These are phyloP conservation scores for Ceratobasidium sp. DNA, from an alignment of 1,284 basidiomycete genomes.

Conservation along the genomic window DNA sequence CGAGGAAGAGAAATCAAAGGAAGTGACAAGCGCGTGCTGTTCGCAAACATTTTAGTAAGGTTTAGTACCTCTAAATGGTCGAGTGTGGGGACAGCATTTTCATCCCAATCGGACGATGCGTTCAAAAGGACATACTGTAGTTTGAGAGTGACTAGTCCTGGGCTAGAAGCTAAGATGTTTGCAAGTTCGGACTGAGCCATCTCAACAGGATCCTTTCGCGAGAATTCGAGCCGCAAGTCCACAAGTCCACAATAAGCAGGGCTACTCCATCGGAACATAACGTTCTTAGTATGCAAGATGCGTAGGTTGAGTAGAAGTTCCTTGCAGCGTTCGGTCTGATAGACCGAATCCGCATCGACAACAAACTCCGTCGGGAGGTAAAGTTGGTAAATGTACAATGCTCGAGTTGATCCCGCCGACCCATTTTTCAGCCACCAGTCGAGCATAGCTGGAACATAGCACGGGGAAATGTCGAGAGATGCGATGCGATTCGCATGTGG, in stretches of 20 bases:
- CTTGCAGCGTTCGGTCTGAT: background rate
- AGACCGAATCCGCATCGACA: background rate
- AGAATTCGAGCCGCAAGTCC: background rate
- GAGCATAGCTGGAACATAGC: background rate
- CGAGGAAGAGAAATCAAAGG: slow-evolving; percentile 1
- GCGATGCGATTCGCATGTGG: background rate
- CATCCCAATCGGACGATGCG: background rate
- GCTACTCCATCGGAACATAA: background rate
- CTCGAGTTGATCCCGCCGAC: background rate
- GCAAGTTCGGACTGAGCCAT: background rate
- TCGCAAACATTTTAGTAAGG: background rate
- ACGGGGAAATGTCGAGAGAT: background rate
- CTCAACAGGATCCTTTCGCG: no score
- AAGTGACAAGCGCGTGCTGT: background rate
- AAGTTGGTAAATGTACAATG: background rate
- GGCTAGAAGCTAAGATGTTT: background rate
- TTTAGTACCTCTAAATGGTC: background rate
- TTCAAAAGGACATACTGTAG: background rate
- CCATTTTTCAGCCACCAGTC: background rate
- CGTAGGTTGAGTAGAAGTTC: background rate
- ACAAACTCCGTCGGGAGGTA: background rate
- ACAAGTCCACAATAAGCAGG: background rate
- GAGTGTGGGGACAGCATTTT: background rate
- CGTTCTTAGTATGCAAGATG: background rate
- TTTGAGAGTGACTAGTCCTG: background rate